Percentiles rank a stretch among this genome's conserved stretches.
Evolutionary conservation across 2,329 filamentous ascomycete species (phyloP).

Genomic region (Passalora sequoiae): DNA sequence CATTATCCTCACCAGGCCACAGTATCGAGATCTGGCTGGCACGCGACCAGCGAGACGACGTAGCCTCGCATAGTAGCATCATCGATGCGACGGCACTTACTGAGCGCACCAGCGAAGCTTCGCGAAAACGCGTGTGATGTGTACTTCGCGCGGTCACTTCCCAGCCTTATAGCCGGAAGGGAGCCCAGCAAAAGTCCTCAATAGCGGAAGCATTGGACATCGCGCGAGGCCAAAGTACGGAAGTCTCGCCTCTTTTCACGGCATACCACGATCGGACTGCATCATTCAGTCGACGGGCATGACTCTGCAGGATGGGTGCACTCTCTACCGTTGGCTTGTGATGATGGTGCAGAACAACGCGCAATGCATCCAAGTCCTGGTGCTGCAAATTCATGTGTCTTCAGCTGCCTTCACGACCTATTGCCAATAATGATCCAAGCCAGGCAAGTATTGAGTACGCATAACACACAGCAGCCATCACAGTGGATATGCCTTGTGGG

Average conservation of each 20-base stretch:
- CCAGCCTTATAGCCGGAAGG: too few species aligned
- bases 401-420: not conserved
- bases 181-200: too few species aligned
- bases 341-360: not conserved
- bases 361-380: conserved; percentile 1
- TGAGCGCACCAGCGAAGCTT: too few species aligned
- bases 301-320: conserved; percentile 1
- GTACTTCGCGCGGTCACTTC: too few species aligned
- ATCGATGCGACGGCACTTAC: too few species aligned
- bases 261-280: conserved; percentile 1
- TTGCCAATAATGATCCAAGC: not conserved
- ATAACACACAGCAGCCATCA: not conserved
- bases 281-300: conserved; percentile 4
- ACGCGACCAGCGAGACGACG: too few species aligned
- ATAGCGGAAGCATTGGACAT: too few species aligned
- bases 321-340: conserved; percentile 6
- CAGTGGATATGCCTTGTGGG: not conserved
- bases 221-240: too few species aligned
- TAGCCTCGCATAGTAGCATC: too few species aligned
- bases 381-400: not conserved
- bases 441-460: not conserved
- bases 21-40: too few species aligned
- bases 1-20: too few species aligned
- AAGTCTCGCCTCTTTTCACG: conserved; percentile 6
- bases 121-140: too few species aligned